Conservation (phyloP, 768 basidiomycete genomes). For the Kwoniella europaea region DNA sequence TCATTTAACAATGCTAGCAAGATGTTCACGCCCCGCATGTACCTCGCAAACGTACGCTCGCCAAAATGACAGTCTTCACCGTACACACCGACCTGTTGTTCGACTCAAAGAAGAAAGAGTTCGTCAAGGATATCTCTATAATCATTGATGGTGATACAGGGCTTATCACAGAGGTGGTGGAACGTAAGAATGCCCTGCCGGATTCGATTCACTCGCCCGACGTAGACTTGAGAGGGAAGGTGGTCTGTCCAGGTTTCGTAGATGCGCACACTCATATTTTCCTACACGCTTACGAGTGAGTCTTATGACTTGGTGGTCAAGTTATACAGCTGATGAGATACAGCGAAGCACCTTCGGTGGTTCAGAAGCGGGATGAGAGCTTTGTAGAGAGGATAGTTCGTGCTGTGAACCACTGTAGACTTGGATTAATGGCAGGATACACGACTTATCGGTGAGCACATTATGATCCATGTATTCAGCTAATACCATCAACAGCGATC, state of each 20-base stretch:
- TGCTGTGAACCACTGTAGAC: constrained; percentile 32
- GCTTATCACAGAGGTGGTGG: constrained; percentile 14
- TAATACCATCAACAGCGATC: constrained; percentile 12
- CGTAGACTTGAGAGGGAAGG: constrained; percentile 31
- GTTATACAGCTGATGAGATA: constrained; percentile 1
- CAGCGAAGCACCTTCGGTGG: constrained; percentile 30
- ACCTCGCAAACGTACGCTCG: no score
- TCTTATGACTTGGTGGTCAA: background rate
- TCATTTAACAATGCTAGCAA: no score
- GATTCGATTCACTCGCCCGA: constrained; percentile 1
- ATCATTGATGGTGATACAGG: constrained; percentile 15
- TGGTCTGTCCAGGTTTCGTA: constrained; percentile 31
- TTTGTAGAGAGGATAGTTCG: constrained; percentile 32
- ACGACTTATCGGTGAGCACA: constrained; percentile 35
- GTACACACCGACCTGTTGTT: constrained; percentile 8
- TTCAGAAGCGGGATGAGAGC: constrained; percentile 34
- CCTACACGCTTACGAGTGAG: constrained; percentile 25
- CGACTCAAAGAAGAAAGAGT: constrained; percentile 11
- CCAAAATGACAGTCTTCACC: constrained; percentile 6
- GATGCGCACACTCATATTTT: constrained; percentile 39
- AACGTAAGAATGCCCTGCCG: background rate
- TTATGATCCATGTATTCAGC: background rate
- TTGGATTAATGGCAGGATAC: constrained; percentile 32
- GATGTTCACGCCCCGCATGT: no score
- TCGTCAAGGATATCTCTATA: constrained; percentile 2